Conservation (phyloP, 176 grass and related monocot genomes). For the Metroxylon sagu region DNA sequence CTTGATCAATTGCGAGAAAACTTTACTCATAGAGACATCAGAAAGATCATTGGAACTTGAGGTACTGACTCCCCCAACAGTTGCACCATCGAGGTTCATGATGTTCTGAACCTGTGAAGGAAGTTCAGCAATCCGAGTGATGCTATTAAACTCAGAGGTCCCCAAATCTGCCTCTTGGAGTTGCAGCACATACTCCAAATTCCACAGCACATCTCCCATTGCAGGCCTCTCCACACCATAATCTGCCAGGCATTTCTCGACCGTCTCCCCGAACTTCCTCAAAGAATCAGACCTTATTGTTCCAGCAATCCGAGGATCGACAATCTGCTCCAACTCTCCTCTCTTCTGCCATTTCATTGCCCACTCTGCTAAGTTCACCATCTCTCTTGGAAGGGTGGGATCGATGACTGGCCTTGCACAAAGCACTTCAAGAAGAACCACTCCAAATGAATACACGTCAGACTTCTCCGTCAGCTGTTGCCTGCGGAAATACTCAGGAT, state of each 20-base stretch:
- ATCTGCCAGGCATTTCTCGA: constrained; percentile 87
- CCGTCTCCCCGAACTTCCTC: constrained; percentile 81
- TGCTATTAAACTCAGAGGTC: constrained; percentile 33
- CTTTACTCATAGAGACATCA: constrained; percentile 69
- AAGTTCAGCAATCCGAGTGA: constrained; percentile 63
- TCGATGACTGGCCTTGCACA: constrained; percentile 88
- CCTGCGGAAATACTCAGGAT: constrained; percentile 84
- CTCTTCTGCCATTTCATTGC: constrained; percentile 88
- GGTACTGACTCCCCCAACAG: constrained; percentile 35
- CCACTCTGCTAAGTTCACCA: constrained; percentile 90
- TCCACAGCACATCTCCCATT: constrained; percentile 90
- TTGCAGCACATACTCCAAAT: constrained; percentile 78
- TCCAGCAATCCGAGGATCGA: constrained; percentile 49
- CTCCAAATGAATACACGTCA: constrained; percentile 88
- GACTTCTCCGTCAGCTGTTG: constrained; percentile 91
- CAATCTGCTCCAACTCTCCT: constrained; percentile 74
- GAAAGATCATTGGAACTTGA: constrained; percentile 45
- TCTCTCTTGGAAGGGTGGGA: constrained; percentile 75
- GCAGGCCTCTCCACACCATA: constrained; percentile 71
- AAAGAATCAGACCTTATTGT: constrained; percentile 71
- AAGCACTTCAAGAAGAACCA: constrained; percentile 88
- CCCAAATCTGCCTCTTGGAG: constrained; percentile 59
- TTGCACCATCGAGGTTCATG: constrained; percentile 24
- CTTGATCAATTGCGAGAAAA: constrained; percentile 92
- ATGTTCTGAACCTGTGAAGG: constrained; percentile 42